Conservation (phyloP, 257 asterid genomes). For the Euphrasia confusa region DNA sequence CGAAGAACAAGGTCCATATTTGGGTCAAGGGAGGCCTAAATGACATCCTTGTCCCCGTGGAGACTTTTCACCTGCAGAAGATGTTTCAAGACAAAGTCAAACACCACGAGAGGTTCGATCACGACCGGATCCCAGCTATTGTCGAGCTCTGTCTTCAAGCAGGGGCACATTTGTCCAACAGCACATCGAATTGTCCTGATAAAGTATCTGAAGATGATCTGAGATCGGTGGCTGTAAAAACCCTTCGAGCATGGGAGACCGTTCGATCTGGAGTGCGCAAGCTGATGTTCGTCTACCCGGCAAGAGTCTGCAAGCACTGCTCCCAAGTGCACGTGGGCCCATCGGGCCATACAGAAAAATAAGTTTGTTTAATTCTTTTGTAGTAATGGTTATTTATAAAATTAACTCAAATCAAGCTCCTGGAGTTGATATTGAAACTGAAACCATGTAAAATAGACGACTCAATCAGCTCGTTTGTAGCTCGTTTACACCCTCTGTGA, state of each 20-base stretch:
- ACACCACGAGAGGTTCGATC: constrained; percentile 71
- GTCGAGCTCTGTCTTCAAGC: constrained; percentile 87
- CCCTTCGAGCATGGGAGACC: constrained; percentile 70
- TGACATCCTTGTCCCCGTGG: constrained; percentile 60
- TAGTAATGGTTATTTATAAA: too few species aligned
- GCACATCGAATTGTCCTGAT: constrained; percentile 15
- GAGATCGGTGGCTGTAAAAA: constrained; percentile 43
- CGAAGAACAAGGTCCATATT: constrained; percentile 53
- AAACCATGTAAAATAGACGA: too few species aligned
- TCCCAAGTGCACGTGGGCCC: constrained; percentile 82
- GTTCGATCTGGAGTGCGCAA: constrained; percentile 68
- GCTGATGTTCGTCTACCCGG: constrained; percentile 63
- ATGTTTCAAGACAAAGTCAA: constrained; percentile 55
- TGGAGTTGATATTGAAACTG: too few species aligned
- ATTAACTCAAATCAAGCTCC: too few species aligned
- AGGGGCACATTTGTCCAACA: constrained; percentile 38
- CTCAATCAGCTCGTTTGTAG: too few species aligned
- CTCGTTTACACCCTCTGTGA: too few species aligned
- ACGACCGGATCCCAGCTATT: constrained; percentile 75
- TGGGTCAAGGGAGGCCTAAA: constrained; percentile 58
- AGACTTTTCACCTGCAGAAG: constrained; percentile 58
- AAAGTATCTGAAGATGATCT: constrained; percentile 39
- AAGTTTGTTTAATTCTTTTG: too few species aligned
- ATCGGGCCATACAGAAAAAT: constrained; percentile 50
- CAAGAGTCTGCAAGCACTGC: constrained; percentile 73